Evolutionary conservation across 2,329 filamentous ascomycete species (phyloP).

Genomic region (Colletotrichum orchidophilum): DNA sequence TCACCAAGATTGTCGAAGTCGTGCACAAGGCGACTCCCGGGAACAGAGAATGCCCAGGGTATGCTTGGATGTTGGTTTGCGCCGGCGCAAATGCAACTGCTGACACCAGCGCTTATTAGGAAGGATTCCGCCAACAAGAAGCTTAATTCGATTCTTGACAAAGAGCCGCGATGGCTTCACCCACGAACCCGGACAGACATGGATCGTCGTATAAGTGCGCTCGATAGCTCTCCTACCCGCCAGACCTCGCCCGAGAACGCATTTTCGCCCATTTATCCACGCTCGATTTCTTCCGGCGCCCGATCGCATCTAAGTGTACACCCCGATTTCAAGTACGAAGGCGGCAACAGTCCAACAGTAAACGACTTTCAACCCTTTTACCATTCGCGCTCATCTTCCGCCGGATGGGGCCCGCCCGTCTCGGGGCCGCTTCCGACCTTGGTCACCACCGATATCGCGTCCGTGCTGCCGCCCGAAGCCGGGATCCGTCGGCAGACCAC

Average conservation of each 20-base stretch:
- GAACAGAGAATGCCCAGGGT: constrained; percentile 29
- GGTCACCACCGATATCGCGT: constrained; percentile 8
- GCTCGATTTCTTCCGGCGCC: constrained; percentile 17
- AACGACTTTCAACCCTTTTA: constrained; percentile 2
- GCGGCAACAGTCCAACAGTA: constrained; percentile 16
- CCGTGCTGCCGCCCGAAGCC: constrained; percentile 12
- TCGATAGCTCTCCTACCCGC: constrained; percentile 51
- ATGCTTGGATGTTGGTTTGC: not conserved
- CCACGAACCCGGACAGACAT: constrained; percentile 62
- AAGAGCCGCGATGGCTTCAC: constrained; percentile 67
- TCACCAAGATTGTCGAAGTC: constrained; percentile 59
- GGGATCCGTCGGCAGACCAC: constrained; percentile 49
- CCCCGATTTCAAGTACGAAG: constrained; percentile 29
- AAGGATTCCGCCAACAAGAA: constrained; percentile 69
- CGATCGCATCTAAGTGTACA: constrained; percentile 4
- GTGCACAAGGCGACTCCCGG: constrained; percentile 51
- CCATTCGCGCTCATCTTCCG: constrained; percentile 16
- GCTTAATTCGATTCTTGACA: constrained; percentile 64
- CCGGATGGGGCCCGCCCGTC: constrained; percentile 9
- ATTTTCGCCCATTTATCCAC: constrained; percentile 8
- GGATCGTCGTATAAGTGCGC: constrained; percentile 57
- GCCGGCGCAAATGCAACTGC: constrained; percentile 19
- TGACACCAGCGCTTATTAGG: constrained; percentile 43
- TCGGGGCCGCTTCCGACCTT: constrained; percentile 20
- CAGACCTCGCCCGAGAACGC: constrained; percentile 19